phyloP scores from a whole-genome alignment of 2,329 filamentous ascomycete species.

The Phialocephala sp. region DNA sequence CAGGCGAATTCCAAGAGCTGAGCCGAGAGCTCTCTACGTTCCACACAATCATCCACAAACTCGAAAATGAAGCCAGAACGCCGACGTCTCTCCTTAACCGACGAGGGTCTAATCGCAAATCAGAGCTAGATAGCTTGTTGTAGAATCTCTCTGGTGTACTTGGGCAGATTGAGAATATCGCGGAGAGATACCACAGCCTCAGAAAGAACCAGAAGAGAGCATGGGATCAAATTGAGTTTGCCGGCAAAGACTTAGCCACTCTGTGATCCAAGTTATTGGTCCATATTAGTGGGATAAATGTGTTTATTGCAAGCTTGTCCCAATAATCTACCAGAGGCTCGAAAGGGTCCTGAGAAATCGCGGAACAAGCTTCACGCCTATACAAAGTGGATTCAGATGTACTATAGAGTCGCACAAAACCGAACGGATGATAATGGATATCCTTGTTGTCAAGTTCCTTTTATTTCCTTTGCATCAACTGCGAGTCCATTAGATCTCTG shows the following conservation, averaged over 20 bases:
- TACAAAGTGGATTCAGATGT: neutral
- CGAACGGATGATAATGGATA: too few relatives aligned
- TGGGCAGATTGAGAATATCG: constrained; percentile 12
- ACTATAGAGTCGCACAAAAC: neutral
- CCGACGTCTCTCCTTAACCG: constrained; percentile 11
- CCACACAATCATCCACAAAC: constrained; percentile 8
- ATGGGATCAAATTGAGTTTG: constrained; percentile 12
- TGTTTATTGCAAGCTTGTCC: constrained; percentile 9
- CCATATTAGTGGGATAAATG: constrained; percentile 5
- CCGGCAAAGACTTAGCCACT: neutral
- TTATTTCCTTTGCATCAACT: too few relatives aligned
- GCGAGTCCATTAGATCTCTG: too few relatives aligned
- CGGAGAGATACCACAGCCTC: constrained; percentile 8
- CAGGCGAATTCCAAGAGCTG: constrained; percentile 14
- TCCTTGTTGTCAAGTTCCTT: too few relatives aligned
- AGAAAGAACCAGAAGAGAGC: constrained; percentile 7
- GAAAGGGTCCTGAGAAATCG: too few relatives aligned
- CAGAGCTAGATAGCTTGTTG: neutral
- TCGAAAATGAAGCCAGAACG: constrained; percentile 7
- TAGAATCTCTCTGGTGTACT: neutral
- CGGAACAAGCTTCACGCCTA: too few relatives aligned
- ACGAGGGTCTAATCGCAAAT: neutral
- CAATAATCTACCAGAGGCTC: too few relatives aligned
- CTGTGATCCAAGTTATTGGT: constrained; percentile 9
- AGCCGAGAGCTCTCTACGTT: neutral